Evolutionary conservation across 257 asterid species (phyloP), one percentile per base, ranked within the genome.

Genomic region (Catharanthus roseus): DNA sequence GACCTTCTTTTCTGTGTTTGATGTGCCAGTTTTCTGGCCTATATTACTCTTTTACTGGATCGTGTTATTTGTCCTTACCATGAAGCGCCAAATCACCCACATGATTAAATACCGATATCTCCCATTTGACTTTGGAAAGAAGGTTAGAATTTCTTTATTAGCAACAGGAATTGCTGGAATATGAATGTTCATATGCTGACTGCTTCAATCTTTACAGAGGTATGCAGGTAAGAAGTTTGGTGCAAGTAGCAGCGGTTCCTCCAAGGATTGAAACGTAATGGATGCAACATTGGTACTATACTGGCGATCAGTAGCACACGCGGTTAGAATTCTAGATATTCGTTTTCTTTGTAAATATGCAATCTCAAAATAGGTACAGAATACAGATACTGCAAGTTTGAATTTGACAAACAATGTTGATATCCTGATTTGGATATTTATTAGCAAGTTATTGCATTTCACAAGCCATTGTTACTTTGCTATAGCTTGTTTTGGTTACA

Each of bases 21-120:
- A 90, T 74, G 92, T 90, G 68, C 95, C 92, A 2, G 96, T 86
- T 34, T 90, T 88, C 74, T 90, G 96, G 96, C 96, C 96, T 45
- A 83, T 90, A 75, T 80, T 90, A 79, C 72, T 88, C 72, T 83
- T 76, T 78, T 90, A 90, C 84, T 90, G 96, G 96, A 61, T 88
- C 54, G 93, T 88, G 56, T 89, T 90, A 65, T 85, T 90, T 58
- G 83, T 77, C 70, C 89, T 90, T 45, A 90, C 96, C 41, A 90
- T 90, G 96, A 90, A 84, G 82, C 89, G 96, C 54, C 96, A 88
- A 83, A 84, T 90, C 74, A 78, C 80, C 80, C 96, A 90, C 81
- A 90, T 90, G 96, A 76, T 90, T 68, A 90, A 90, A 84, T 86
- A 88, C 83, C 88, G 62, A 80, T 90, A 90, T 71, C 61, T 90